Evolutionary conservation across 1,284 basidiomycete genomes (phyloP).

Genomic region (Sanghuangporus sanghuang): DNA sequence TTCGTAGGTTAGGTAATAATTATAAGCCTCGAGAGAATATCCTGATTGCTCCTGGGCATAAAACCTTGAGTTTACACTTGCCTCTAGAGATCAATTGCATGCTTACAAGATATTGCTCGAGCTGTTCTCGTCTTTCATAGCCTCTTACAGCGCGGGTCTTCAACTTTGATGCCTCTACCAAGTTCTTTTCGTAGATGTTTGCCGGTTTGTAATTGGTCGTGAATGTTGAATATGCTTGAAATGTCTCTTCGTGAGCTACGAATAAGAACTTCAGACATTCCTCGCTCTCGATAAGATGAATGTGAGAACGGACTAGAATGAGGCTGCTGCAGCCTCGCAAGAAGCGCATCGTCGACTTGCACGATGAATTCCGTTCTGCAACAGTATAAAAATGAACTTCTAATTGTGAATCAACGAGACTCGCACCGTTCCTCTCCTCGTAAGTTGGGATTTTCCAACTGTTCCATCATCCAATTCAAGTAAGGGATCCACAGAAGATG

Average conservation of each 20-base stretch:
- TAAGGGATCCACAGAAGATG: conserved; percentile 67
- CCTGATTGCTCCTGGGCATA: conserved; percentile 36
- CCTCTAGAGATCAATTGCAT: not conserved
- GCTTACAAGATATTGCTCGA: conserved; percentile 56
- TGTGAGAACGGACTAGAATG: conserved; percentile 52
- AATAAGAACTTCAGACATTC: conserved; percentile 31
- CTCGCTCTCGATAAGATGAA: not conserved
- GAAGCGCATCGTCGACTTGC: conserved; percentile 44
- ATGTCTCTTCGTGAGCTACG: conserved; percentile 60
- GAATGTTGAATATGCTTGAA: conserved; percentile 82
- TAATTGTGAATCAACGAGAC: not conserved
- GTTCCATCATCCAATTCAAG: conserved; percentile 71
- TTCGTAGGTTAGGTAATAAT: conserved; percentile 61
- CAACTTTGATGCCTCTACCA: conserved; percentile 72
- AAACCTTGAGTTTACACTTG: not conserved
- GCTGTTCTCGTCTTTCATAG: conserved; percentile 55
- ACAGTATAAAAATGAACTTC: not conserved
- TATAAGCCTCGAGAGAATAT: conserved; percentile 55
- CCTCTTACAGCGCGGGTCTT: conserved; percentile 54
- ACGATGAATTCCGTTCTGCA: conserved; percentile 36
- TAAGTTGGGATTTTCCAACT: conserved; percentile 39
- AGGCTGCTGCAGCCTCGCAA: conserved; percentile 59
- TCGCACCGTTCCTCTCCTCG: conserved; percentile 43
- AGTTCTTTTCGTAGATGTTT: conserved; percentile 67
- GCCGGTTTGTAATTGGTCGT: conserved; percentile 73